Percentiles rank a stretch among this genome's conserved stretches.
Evolutionary conservation across 306 rosid genomes (phyloP).

Genomic region (Dryas alaskensis): DNA sequence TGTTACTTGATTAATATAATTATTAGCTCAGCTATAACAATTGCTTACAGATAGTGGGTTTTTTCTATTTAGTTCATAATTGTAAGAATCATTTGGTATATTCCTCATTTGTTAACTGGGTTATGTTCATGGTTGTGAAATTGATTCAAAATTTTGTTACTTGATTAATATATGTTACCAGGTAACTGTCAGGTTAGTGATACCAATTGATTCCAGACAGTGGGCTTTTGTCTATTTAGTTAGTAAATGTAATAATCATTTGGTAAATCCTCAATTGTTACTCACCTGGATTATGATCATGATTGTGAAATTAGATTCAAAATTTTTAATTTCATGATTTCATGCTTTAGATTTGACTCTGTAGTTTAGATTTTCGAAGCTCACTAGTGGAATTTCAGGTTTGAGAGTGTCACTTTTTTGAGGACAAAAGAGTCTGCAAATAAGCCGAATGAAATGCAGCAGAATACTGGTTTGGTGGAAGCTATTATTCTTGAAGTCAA

Average conservation of each 20-base stretch:
- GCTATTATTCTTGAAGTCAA: slow-evolving; percentile 76
- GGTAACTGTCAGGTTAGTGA: no score
- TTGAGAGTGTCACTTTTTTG: slow-evolving; percentile 59
- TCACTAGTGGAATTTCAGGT: slow-evolving; percentile 50
- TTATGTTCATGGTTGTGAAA: neutral
- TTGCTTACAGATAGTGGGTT: neutral
- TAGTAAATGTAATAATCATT: neutral
- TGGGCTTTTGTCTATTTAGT: neutral
- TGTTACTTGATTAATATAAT: neutral
- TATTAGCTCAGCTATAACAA: neutral
- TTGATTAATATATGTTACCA: no score
- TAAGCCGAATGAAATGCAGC: slow-evolving; percentile 56
- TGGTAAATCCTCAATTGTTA: neutral
- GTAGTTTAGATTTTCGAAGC: slow-evolving; percentile 11
- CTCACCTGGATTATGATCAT: neutral
- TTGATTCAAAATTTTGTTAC: neutral
- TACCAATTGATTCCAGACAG: no score
- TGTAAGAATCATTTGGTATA: neutral
- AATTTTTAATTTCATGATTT: neutral
- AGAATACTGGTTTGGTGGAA: slow-evolving; percentile 75
- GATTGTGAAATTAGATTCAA: neutral
- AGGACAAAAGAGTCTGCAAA: slow-evolving; percentile 59
- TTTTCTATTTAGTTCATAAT: neutral
- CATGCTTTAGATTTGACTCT: slow-evolving; percentile 5
- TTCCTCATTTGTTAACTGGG: neutral